phyloP scores from a whole-genome alignment of 1,139 yeast genomes.

The Diutina rugosa region DNA sequence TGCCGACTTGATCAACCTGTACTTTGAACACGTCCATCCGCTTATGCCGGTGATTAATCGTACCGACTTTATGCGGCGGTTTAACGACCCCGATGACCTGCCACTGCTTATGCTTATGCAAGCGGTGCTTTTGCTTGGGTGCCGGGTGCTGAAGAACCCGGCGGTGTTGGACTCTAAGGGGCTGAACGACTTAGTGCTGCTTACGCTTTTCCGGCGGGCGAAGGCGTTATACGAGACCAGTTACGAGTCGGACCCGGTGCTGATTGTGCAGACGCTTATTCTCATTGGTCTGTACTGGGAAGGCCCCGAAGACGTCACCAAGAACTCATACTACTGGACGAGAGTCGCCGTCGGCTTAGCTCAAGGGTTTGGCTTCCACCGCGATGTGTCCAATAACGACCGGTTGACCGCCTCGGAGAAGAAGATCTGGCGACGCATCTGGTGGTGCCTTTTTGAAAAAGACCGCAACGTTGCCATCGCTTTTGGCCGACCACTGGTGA shows the following conservation, averaged over 20 bases:
- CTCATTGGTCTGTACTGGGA: conserved; percentile 66
- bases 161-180: conserved; percentile 44
- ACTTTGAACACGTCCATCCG: conserved; percentile 59
- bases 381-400: conserved; percentile 30
- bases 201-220: conserved; percentile 65
- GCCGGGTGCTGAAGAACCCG: conserved; percentile 48
- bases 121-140: conserved; percentile 58
- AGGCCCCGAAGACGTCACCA: conserved; percentile 66
- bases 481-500: conserved; percentile 60
- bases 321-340: conserved; percentile 69
- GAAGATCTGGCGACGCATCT: conserved; percentile 53
- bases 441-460: conserved; percentile 73
- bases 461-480: conserved; percentile 67
- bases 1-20: conserved; percentile 48
- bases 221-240: conserved; percentile 65
- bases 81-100: conserved; percentile 45
- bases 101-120: conserved; percentile 62
- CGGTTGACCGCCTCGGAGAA: conserved; percentile 27
- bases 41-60: conserved; percentile 61
- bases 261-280: conserved; percentile 51
- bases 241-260: conserved; percentile 59
- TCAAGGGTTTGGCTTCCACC: conserved; percentile 69
- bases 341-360: conserved; percentile 63
- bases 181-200: conserved; percentile 42
- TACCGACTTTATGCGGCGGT: conserved; percentile 43